phyloP scores from a whole-genome alignment of 2,329 filamentous ascomycete genomes.

The Pseudocercospora musae region DNA sequence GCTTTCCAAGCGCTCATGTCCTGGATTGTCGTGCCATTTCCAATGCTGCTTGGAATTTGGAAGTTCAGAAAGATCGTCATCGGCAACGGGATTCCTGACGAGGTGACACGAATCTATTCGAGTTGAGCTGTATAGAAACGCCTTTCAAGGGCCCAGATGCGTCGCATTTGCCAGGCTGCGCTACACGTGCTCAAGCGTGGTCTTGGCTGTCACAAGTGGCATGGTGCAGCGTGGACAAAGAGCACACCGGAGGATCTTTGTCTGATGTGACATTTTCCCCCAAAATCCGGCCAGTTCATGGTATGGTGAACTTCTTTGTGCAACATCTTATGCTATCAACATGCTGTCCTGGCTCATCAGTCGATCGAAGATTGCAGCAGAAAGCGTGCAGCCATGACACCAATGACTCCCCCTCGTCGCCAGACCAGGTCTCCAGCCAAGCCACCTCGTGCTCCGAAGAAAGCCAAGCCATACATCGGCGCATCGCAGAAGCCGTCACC shows the following conservation, averaged over 20 bases:
- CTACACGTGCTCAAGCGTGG: background rate
- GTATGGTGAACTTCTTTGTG: background rate
- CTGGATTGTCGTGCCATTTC: constrained; percentile 56
- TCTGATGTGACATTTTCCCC: background rate
- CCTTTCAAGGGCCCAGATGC: background rate
- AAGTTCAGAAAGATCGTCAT: constrained; percentile 33
- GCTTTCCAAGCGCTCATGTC: constrained; percentile 76
- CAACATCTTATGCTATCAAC: background rate
- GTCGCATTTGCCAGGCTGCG: background rate
- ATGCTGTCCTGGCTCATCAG: background rate
- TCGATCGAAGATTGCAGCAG: background rate
- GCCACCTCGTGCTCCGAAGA: background rate
- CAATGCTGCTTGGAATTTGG: constrained; percentile 19
- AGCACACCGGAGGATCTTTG: background rate
- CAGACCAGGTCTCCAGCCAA: background rate
- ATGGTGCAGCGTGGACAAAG: background rate
- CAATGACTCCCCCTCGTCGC: background rate
- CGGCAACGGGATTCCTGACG: constrained; percentile 1
- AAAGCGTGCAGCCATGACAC: background rate
- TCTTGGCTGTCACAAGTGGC: background rate
- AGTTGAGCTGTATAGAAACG: background rate
- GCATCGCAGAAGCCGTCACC: background rate
- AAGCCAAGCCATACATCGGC: background rate
- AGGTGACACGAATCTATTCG: background rate
- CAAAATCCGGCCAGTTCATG: background rate